phyloP scores from a whole-genome alignment of 1,284 basidiomycete genomes.

The Paramarasmius palmivorus region DNA sequence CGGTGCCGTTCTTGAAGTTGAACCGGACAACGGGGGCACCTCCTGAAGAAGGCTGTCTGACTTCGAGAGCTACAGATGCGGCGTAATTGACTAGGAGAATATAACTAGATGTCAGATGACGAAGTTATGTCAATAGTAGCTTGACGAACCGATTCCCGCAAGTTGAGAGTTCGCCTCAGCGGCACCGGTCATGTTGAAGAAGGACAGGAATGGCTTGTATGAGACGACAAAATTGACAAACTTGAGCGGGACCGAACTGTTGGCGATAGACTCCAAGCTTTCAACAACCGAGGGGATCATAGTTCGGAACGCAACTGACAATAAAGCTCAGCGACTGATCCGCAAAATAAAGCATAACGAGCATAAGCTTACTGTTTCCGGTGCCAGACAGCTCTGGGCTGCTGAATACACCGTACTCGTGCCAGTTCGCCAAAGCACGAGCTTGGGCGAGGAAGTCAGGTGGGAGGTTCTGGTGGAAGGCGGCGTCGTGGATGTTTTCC shows the following conservation, averaged over 20 bases:
- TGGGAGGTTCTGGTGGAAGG: slow-evolving; percentile 55
- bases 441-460: slow-evolving; percentile 58
- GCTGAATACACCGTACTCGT: slow-evolving; percentile 74
- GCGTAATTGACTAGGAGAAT: slow-evolving; percentile 69
- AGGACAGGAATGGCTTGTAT: slow-evolving; percentile 83
- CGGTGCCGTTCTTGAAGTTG: slow-evolving; percentile 81
- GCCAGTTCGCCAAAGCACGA: slow-evolving; percentile 69
- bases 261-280: slow-evolving; percentile 60
- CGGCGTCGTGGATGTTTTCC: slow-evolving; percentile 67
- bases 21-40: slow-evolving; percentile 62
- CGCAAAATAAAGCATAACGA: neutral
- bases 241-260: slow-evolving; percentile 62
- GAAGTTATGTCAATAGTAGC: neutral
- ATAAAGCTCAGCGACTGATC: neutral
- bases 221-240: slow-evolving; percentile 66
- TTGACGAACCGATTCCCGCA: slow-evolving; percentile 58
- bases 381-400: slow-evolving; percentile 56
- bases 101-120: neutral
- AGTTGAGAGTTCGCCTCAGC: slow-evolving; percentile 53
- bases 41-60: slow-evolving; percentile 51
- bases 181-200: slow-evolving; percentile 77
- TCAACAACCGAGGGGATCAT: slow-evolving; percentile 64
- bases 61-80: slow-evolving; percentile 69
- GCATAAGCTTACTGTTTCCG: slow-evolving; percentile 60
- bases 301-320: slow-evolving; percentile 69